These are phyloP conservation scores for Phialophora expanda DNA, from an alignment of 2,329 filamentous ascomycete genomes.

Conservation along the genomic window DNA sequence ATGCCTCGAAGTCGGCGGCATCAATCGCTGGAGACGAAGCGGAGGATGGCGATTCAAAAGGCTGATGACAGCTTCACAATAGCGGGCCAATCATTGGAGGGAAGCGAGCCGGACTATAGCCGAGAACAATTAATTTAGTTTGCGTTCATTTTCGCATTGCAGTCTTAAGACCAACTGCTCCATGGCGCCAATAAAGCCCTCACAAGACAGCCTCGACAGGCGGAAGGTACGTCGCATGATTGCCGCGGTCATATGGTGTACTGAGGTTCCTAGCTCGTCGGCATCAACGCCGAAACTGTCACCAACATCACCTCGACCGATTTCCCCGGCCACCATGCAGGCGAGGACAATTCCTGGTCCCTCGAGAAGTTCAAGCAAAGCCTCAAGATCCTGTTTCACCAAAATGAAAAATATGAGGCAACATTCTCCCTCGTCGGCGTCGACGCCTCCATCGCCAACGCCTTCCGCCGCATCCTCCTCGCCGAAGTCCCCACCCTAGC, in stretches of 20 bases:
- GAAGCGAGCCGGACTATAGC: no score
- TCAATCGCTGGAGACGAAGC: slow-evolving; percentile 20
- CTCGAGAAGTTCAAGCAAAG: slow-evolving; percentile 71
- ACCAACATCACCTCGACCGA: slow-evolving; percentile 87
- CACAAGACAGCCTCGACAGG: slow-evolving; percentile 34
- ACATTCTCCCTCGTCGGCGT: slow-evolving; percentile 91
- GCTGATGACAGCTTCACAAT: slow-evolving; percentile 14
- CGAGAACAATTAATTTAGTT: no score
- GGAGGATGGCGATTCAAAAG: slow-evolving; percentile 18
- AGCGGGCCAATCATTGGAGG: slow-evolving; percentile 18
- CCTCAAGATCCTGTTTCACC: slow-evolving; percentile 80
- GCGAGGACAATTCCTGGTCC: slow-evolving; percentile 83
- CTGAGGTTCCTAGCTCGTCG: slow-evolving; percentile 56
- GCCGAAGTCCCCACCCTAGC: slow-evolving; percentile 93
- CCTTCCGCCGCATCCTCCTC: slow-evolving; percentile 94
- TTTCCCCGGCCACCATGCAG: slow-evolving; percentile 87
- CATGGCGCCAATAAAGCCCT: slow-evolving; percentile 32
- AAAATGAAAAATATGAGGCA: slow-evolving; percentile 75
- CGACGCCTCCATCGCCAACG: slow-evolving; percentile 92
- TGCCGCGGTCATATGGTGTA: background rate
- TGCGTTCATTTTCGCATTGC: no score
- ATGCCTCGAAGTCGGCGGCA: slow-evolving; percentile 27
- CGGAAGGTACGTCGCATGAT: slow-evolving; percentile 30
- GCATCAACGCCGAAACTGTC: slow-evolving; percentile 87
- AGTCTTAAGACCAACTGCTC: slow-evolving; percentile 9